Evolutionary conservation across 345 rosid species (phyloP).

Genomic region (Sonneratia alba): DNA sequence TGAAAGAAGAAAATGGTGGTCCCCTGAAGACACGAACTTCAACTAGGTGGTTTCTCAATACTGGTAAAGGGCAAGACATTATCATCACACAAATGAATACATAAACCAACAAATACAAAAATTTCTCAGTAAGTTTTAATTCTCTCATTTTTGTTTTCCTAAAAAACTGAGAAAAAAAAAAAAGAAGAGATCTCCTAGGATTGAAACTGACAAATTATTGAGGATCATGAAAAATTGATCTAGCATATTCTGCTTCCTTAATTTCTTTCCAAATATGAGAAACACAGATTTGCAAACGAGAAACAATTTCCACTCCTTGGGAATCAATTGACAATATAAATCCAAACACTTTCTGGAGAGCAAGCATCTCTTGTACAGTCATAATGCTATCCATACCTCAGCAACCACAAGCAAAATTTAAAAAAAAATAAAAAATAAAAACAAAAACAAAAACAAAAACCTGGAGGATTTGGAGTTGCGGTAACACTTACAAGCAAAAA

Average conservation of each 20-base stretch:
- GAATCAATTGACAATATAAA: not conserved
- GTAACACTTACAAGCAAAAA: slow-evolving; percentile 69
- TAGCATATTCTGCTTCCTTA: not conserved
- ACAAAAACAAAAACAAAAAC: no score
- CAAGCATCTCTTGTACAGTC: not conserved
- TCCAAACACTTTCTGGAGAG: not conserved
- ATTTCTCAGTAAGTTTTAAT: not conserved
- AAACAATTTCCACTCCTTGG: not conserved
- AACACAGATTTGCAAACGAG: not conserved
- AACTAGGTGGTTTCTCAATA: not conserved
- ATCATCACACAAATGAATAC: not conserved
- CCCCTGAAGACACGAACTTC: slow-evolving; percentile 1
- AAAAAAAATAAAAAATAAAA: no score
- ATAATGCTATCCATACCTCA: no score
- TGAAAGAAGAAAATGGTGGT: not conserved
- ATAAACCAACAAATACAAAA: not conserved
- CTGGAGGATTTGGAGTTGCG: not conserved
- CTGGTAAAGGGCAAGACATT: not conserved
- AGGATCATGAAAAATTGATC: not conserved
- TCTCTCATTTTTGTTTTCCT: not conserved
- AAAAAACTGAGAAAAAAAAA: not conserved
- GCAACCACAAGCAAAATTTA: no score
- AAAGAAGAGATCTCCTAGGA: no score
- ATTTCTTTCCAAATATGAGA: no score
- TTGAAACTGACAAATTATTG: no score